Percentiles rank a stretch among this genome's conserved stretches.
phyloP scores from a whole-genome alignment of 106 monocot species.

The Acorus calamus region DNA sequence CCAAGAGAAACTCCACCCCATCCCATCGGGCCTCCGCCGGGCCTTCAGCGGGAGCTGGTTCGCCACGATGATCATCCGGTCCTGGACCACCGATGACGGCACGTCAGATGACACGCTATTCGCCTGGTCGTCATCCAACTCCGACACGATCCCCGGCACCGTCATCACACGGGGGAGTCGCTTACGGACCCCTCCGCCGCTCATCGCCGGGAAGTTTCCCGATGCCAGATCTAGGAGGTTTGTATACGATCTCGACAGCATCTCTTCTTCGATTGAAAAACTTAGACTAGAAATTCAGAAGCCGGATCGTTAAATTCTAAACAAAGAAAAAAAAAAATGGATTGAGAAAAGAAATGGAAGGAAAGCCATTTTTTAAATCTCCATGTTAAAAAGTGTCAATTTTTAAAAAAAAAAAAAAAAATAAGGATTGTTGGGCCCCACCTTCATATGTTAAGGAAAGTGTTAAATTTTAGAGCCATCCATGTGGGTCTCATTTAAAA shows the following conservation, averaged over 20 bases:
- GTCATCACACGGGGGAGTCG: slow-evolving; percentile 25
- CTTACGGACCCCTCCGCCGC: slow-evolving; percentile 9
- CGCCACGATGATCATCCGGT: slow-evolving; percentile 24
- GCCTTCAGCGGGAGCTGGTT: slow-evolving; percentile 27
- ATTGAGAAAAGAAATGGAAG: no score
- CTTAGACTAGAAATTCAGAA: no score
- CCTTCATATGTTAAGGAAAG: no score
- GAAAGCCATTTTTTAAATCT: no score
- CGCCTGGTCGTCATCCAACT: slow-evolving; percentile 14
- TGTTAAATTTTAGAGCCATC: no score
- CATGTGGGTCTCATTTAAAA: no score
- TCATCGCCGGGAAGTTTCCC: slow-evolving; percentile 48
- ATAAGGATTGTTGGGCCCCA: no score
- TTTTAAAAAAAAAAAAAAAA: no score
- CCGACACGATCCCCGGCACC: slow-evolving; percentile 20
- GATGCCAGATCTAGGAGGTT: slow-evolving; percentile 67
- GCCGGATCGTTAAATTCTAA: no score
- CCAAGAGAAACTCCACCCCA: slow-evolving; percentile 20
- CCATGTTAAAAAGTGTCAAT: no score
- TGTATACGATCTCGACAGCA: slow-evolving; percentile 74
- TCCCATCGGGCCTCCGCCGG: slow-evolving; percentile 2
- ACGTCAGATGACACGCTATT: slow-evolving; percentile 12
- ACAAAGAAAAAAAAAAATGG: no score
- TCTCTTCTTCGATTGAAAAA: slow-evolving; percentile 9
- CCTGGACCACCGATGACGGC: slow-evolving; percentile 1